Evolutionary conservation across 192 early-diverging fungal genomes (phyloP).

Genomic region (Spizellomyces sp.): DNA sequence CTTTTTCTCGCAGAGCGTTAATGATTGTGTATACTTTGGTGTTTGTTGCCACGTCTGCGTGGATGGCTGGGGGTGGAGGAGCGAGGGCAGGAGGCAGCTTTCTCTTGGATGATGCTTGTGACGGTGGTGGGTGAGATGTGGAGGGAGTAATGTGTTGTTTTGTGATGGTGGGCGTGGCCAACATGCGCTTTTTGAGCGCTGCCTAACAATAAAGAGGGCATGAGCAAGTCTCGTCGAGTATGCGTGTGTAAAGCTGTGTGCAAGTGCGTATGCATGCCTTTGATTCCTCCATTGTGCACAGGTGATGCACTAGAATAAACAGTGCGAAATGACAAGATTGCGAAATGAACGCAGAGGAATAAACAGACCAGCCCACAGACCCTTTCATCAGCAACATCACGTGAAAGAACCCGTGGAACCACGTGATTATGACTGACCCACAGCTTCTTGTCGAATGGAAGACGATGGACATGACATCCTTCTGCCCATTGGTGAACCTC

Average conservation of each 20-base stretch:
- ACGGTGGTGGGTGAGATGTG: background rate
- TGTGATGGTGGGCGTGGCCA: slow-evolving; percentile 12
- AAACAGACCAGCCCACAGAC: no score
- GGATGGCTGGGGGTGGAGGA: background rate
- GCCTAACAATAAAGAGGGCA: slow-evolving; percentile 1
- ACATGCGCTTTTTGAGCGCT: slow-evolving; percentile 26
- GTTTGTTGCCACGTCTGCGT: slow-evolving; percentile 20
- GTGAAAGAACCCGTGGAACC: no score
- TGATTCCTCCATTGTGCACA: slow-evolving; percentile 1
- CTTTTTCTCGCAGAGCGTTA: slow-evolving; percentile 27
- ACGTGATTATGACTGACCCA: no score
- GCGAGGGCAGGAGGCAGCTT: background rate
- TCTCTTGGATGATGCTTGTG: background rate
- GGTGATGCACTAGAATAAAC: no score
- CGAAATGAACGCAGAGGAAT: no score
- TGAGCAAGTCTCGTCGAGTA: no score
- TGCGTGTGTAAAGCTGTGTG: no score
- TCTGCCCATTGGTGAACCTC: no score
- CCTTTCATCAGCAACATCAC: no score
- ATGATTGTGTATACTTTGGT: slow-evolving; percentile 31
- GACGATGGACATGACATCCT: no score
- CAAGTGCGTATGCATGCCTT: background rate
- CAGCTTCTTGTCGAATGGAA: no score
- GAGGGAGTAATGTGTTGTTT: slow-evolving; percentile 10
- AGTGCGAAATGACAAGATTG: no score